Conservation (phyloP, 352 stramenopile genomes). For the Hyaloperonospora arabidopsidis region DNA sequence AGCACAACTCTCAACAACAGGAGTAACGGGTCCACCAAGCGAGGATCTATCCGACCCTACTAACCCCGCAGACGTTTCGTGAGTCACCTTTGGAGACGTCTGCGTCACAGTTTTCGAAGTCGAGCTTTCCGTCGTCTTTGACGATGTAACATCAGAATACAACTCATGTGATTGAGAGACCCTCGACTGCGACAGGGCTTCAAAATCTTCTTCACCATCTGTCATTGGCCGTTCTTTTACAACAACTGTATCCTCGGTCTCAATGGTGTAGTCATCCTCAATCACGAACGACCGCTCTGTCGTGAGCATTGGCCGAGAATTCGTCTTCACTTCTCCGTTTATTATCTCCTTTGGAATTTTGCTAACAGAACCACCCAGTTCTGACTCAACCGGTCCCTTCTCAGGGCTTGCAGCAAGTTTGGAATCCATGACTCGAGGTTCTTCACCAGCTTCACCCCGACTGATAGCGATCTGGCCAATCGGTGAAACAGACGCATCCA, state of each 20-base stretch:
- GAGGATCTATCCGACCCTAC: constrained; percentile 22
- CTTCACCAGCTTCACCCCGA: neutral
- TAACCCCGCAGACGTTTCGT: constrained; percentile 20
- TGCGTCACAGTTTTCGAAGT: constrained; percentile 9
- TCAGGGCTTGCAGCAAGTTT: neutral
- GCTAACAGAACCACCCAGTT: constrained; percentile 5
- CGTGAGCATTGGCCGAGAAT: constrained; percentile 45
- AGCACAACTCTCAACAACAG: constrained; percentile 21
- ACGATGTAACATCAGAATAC: constrained; percentile 6
- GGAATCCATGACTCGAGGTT: neutral
- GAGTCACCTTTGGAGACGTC: constrained; percentile 14
- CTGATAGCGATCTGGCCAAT: neutral
- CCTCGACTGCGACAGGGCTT: constrained; percentile 10
- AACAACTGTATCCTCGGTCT: constrained; percentile 57
- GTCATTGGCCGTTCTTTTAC: constrained; percentile 50
- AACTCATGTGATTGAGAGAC: constrained; percentile 7
- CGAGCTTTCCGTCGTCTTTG: constrained; percentile 5
- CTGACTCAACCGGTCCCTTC: constrained; percentile 7
- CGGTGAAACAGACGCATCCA: neutral
- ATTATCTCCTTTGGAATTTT: constrained; percentile 11
- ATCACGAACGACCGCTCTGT: constrained; percentile 65
- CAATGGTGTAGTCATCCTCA: constrained; percentile 46
- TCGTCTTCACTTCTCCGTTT: constrained; percentile 4
- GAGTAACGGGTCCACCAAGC: constrained; percentile 10
- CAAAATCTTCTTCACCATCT: constrained; percentile 47